Conservation (phyloP, 2,329 filamentous ascomycete genomes). For the Colletotrichum sansevieriae region DNA sequence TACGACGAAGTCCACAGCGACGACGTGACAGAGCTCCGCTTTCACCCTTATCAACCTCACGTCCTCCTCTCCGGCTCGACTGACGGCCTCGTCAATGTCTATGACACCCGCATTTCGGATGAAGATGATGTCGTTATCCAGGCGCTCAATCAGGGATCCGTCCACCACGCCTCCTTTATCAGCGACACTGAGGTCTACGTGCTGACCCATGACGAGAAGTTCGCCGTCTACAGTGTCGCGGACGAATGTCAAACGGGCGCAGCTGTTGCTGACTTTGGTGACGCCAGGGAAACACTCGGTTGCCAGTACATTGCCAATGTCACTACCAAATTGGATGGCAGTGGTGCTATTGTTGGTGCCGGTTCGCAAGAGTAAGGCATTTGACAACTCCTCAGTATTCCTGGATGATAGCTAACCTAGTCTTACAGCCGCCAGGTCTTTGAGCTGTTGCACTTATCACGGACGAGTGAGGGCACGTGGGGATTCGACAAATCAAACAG, state of each 20-base stretch:
- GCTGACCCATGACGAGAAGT: slow-evolving; percentile 82
- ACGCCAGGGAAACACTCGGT: slow-evolving; percentile 73
- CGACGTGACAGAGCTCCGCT: slow-evolving; percentile 72
- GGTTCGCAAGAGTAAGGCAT: slow-evolving; percentile 74
- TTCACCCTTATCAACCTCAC: slow-evolving; percentile 70
- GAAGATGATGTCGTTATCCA: slow-evolving; percentile 84
- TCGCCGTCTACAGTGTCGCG: slow-evolving; percentile 78
- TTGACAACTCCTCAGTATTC: not conserved
- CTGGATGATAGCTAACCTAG: not conserved
- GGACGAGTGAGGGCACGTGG: slow-evolving; percentile 62
- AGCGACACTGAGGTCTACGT: slow-evolving; percentile 75
- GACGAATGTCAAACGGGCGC: slow-evolving; percentile 72
- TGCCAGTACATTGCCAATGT: slow-evolving; percentile 83
- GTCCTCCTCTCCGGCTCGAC: slow-evolving; percentile 82
- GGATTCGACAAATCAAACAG: slow-evolving; percentile 65
- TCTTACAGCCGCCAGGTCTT: slow-evolving; percentile 65
- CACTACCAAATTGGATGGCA: slow-evolving; percentile 68
- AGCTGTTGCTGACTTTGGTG: slow-evolving; percentile 72
- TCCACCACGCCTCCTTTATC: slow-evolving; percentile 82
- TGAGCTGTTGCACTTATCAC: slow-evolving; percentile 71
- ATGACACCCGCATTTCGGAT: slow-evolving; percentile 76
- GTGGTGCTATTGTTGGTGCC: slow-evolving; percentile 71
- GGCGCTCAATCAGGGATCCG: slow-evolving; percentile 81
- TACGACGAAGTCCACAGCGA: slow-evolving; percentile 77
- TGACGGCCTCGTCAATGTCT: slow-evolving; percentile 83